Evolutionary conservation across 140 eudicot genomes (phyloP), one percentile per base, ranked within the genome.

Genomic region (Stevia rebaudiana): DNA sequence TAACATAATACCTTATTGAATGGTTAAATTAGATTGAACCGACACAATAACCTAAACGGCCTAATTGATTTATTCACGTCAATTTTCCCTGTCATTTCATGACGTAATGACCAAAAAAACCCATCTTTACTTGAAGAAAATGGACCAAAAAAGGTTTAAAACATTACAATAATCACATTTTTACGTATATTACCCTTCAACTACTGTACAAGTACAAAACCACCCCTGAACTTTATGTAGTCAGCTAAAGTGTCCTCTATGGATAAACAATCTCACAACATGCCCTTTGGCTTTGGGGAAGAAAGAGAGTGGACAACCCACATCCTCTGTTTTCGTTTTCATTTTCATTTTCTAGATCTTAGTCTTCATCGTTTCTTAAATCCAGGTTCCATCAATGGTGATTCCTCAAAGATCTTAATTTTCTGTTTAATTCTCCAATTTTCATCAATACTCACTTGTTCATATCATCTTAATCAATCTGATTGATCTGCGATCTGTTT

Each of bases 311-410:
- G 81, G 80, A 84, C 67, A 78, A 78, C 80, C 67, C 84, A 72
- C 81, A 72, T 68, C 84, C 81, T 80, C 84, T 80, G 80, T 86
- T 79, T 72, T 76, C 63, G 70, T 76, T 76, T 64, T 28, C 4
- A n/a, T n/a, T 28, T 18, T 22, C 47, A 10, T 66, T 70, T 74
- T 71, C 78, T 78, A 81, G 90, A 83, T 86, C 87, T 81, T 80
- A 63, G 48, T 63, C 77, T 50, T 53, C 58, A 51, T 58, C 70
- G 48, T 64, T 74, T 72, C 74, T 63, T 73, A 57, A 78, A 77
- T 74, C 83, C 83, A 57, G 60, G 69, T 43, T 80, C 68, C 73
- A 73, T 73, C 62, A 74, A 86, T 81, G 87, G 90, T 81, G 71
- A 73, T 81, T 58, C 56, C 46, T 65, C 0, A 12, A 57, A 35